These are phyloP conservation scores for Tritrichomonas musculus DNA, from an alignment of 208 protist genomes.

Conservation along the genomic window DNA sequence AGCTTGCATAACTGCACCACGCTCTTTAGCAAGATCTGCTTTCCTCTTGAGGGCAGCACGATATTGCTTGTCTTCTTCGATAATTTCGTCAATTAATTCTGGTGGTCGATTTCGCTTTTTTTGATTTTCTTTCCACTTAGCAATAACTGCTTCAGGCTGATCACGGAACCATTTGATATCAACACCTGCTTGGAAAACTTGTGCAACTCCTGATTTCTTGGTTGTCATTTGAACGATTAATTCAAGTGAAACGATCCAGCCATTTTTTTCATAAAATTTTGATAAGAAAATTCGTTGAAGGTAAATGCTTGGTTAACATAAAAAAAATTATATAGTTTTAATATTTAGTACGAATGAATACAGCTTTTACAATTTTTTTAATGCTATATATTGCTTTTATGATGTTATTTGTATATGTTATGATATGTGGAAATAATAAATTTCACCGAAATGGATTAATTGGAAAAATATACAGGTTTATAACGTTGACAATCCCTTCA, in stretches of 20 bases:
- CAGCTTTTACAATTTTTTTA: not conserved
- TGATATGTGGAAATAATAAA: slow-evolving; percentile 17
- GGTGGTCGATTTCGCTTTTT: not conserved
- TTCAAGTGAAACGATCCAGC: no score
- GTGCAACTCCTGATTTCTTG: not conserved
- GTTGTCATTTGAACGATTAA: no score
- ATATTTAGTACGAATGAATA: no score
- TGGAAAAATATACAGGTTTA: not conserved
- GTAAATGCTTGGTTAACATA: no score
- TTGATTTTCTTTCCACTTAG: not conserved
- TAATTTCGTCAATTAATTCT: slow-evolving; percentile 21
- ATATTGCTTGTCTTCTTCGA: not conserved
- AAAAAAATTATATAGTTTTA: no score
- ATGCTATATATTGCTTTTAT: not conserved
- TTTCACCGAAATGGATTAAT: not conserved
- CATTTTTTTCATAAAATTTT: no score
- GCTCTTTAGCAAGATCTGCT: not conserved
- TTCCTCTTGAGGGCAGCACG: not conserved
- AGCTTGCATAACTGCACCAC: not conserved
- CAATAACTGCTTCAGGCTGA: not conserved
- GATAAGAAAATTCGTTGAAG: no score
- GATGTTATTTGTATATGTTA: not conserved
- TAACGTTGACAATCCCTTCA: not conserved
- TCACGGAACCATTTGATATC: slow-evolving; percentile 21
- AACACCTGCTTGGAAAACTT: not conserved